Evolutionary conservation across 108 stramenopile species (phyloP).

Genomic region (Fragilaria crotonensis): DNA sequence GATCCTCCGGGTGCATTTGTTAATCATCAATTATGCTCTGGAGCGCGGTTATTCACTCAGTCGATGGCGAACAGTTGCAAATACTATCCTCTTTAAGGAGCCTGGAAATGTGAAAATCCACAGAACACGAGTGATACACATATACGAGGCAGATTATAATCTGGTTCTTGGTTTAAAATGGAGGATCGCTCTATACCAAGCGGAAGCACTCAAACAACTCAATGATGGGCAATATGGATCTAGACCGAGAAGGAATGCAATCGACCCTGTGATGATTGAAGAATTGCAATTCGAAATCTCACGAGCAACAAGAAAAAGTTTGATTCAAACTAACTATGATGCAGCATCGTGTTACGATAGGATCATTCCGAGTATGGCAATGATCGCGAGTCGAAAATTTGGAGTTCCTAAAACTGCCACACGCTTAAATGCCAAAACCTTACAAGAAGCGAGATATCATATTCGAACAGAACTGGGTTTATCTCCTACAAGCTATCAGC

Average conservation of each 20-base stretch:
- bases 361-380: too few relatives aligned
- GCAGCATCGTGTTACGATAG: not conserved
- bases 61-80: constrained; percentile 3
- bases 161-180: not conserved
- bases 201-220: too few relatives aligned
- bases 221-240: not conserved
- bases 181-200: too few relatives aligned
- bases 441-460: too few relatives aligned
- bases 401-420: not conserved
- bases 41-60: not conserved
- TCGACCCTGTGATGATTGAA: not conserved
- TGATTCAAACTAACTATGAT: not conserved
- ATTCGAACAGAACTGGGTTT: not conserved
- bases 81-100: too few relatives aligned
- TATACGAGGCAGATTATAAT: constrained; percentile 7
- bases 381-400: too few relatives aligned
- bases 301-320: not conserved
- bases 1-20: not conserved
- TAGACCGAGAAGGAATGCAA: not conserved
- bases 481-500: not conserved
- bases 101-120: too few relatives aligned
- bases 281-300: not conserved
- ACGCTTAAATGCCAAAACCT: not conserved
- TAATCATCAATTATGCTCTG: not conserved
- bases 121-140: not conserved